Evolutionary conservation across 352 stramenopile species (phyloP).

Genomic region (Peronosclerospora sorghi): DNA sequence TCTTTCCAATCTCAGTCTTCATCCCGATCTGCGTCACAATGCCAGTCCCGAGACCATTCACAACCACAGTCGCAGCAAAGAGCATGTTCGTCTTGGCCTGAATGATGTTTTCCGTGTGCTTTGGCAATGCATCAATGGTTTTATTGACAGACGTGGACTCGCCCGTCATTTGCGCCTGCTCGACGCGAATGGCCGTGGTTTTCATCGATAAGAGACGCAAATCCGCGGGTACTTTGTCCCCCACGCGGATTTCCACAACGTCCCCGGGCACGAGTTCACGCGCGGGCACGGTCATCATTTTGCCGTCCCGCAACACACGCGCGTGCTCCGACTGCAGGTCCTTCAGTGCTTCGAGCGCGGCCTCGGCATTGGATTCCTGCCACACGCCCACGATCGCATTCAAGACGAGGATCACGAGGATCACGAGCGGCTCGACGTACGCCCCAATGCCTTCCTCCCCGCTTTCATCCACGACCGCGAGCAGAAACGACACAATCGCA

Average conservation of each 20-base stretch:
- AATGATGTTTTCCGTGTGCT: constrained; percentile 67
- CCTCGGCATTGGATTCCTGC: constrained; percentile 91
- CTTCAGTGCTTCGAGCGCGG: constrained; percentile 92
- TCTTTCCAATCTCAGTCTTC: constrained; percentile 98
- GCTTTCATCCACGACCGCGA: constrained; percentile 88
- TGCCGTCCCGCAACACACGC: constrained; percentile 79
- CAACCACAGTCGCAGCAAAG: constrained; percentile 96
- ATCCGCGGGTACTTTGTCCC: constrained; percentile 96
- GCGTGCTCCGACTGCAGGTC: constrained; percentile 90
- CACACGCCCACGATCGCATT: constrained; percentile 96
- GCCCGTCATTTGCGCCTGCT: constrained; percentile 95
- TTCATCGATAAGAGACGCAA: constrained; percentile 91
- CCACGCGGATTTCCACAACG: constrained; percentile 92
- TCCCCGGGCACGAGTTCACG: constrained; percentile 94
- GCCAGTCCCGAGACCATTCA: constrained; percentile 87
- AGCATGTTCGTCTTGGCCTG: constrained; percentile 94
- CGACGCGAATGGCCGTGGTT: constrained; percentile 88
- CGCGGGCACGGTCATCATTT: constrained; percentile 78
- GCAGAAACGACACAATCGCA: constrained; percentile 88
- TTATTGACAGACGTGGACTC: constrained; percentile 93
- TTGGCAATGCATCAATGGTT: constrained; percentile 63
- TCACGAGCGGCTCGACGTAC: constrained; percentile 96
- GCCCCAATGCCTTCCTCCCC: constrained; percentile 73
- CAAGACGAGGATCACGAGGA: constrained; percentile 93
- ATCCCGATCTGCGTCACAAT: constrained; percentile 95